These are phyloP conservation scores for Brassica balearica DNA, from an alignment of 441 rosid genomes.

Conservation along the genomic window DNA sequence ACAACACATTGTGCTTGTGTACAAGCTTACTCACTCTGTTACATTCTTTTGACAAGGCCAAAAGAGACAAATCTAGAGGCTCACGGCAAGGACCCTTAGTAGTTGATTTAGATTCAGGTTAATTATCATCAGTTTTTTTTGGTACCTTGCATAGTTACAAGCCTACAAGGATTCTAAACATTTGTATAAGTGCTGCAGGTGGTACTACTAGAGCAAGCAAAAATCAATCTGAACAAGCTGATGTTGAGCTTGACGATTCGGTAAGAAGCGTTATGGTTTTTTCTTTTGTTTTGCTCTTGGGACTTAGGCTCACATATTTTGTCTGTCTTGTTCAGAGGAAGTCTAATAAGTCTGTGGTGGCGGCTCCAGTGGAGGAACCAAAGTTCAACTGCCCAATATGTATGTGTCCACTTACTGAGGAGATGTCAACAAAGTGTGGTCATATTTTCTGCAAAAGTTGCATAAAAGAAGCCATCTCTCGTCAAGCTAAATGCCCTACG, in stretches of 20 bases:
- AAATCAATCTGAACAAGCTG: constrained; percentile 11
- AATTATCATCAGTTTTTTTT: not conserved
- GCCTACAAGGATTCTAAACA: not conserved
- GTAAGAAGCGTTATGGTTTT: not conserved
- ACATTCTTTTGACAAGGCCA: constrained; percentile 57
- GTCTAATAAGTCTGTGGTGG: constrained; percentile 1
- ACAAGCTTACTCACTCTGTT: constrained; percentile 25
- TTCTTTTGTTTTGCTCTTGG: not conserved
- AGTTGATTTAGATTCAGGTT: constrained; percentile 78
- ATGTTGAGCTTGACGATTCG: not conserved
- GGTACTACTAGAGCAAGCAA: constrained; percentile 45
- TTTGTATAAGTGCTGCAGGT: constrained; percentile 55
- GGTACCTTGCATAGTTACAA: not conserved
- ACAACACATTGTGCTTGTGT: constrained; percentile 19
- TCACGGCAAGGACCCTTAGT: constrained; percentile 43
- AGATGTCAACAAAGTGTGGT: constrained; percentile 90
- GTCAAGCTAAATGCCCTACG: constrained; percentile 81
- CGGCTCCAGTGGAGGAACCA: constrained; percentile 65
- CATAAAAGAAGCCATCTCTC: constrained; percentile 62
- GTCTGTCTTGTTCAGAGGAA: not conserved
- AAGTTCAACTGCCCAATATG: constrained; percentile 91
- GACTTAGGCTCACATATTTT: not conserved
- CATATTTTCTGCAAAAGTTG: constrained; percentile 93
- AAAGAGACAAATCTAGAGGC: constrained; percentile 58
- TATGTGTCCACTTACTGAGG: constrained; percentile 74